Base-by-base conservation (phyloP, 768 basidiomycete species). In the Lactarius hatsudake region DNA sequence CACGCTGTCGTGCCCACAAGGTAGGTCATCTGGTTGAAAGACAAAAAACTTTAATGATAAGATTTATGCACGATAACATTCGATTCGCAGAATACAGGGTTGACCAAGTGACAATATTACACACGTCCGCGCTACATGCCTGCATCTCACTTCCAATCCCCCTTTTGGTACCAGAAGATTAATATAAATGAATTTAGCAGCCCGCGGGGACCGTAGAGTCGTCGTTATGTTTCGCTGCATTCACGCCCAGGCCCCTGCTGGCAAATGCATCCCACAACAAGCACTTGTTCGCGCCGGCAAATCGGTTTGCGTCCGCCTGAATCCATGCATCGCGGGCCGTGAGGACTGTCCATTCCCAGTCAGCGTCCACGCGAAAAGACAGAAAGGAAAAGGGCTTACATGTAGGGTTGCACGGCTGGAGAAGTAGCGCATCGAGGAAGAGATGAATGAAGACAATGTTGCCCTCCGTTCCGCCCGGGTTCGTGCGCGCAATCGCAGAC, bases 381-480 rank as follows among this genome's bases (percentile, higher is more conserved):
- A n/a, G 4, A 23, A 53, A 60, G 17, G 26, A 17, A 28, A 43
- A 43, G 20, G 15, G 75, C 82, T 54, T 61, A 83, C 83, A 81
- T 13, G 82, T 83, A 10, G 85, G 84, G 72, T 83, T 75, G 73
- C 79, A 79, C 2, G 78, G 78, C 72, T 84, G 82, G 34, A 85
- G 71, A 17, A 79, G 72, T 18, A 86, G 78, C 0, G 82, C 77
- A 70, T 82, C 82, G 59, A 86, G 77, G 73, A 85, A 82, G 28
- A 84, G 77, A 66, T 81, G 81, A 67, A 85, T 76, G 77, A 77
- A 85, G 15, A 85, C 79, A 28, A 82, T 75, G 70, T 85, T 85
- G n/a, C 85, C 85, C 62, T 76, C 78, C 0, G 70, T 70, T 18
- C 77, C 76, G 71, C 69, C 72, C 1, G 82, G 77, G 70, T 84